Evolutionary conservation across 1,139 yeast genomes (phyloP), one percentile per base, ranked within the genome.

Genomic region (Candida gigantensis): DNA sequence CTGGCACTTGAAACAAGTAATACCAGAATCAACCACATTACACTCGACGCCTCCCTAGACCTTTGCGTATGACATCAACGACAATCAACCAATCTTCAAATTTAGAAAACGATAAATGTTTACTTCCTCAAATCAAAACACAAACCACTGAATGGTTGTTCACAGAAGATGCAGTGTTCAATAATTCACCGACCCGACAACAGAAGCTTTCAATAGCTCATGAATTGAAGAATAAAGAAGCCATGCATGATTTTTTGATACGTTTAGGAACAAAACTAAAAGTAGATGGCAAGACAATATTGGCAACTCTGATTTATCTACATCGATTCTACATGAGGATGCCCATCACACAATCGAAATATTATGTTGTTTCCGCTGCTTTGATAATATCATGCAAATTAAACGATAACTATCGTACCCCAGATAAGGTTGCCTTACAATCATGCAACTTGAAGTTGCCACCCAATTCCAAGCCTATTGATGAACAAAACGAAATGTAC

Each of bases 361-460:
- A 71, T 52, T 71, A 55, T 43, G 74, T 70, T 23, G 75, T 74
- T 2, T 60, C 68, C 44, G 75, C 74, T 3, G 76, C 76, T 2
- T 44, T 70, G 12, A 64, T 73, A 29, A 68, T 71, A 13, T 59
- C 72, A 12, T 62, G 73, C 44, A 71, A 71, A 49, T 54, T 71
- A 24, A 57, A 70, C 44, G 77, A 71, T 38, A 67, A 62, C 11
- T 70, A 68, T 43, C 45, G 76, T 26, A 67, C 60, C 16, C 74
- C 74, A 2, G 75, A 68, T 41, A 68, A 63, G 43, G 65, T 71
- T 5, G 75, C 76, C 5, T 48, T 69, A 43, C 50, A 57, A 4
- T 71, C 68, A 1, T 65, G 74, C 40, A 55, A 51, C 17, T 40
- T 69, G 28, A 65, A 65, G 43, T 62, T 60, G 41, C 41, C 39